Evolutionary conservation across 2,329 filamentous ascomycete species (phyloP), one percentile per base, ranked within the genome.

Genomic region (Trichoderma harzianum): DNA sequence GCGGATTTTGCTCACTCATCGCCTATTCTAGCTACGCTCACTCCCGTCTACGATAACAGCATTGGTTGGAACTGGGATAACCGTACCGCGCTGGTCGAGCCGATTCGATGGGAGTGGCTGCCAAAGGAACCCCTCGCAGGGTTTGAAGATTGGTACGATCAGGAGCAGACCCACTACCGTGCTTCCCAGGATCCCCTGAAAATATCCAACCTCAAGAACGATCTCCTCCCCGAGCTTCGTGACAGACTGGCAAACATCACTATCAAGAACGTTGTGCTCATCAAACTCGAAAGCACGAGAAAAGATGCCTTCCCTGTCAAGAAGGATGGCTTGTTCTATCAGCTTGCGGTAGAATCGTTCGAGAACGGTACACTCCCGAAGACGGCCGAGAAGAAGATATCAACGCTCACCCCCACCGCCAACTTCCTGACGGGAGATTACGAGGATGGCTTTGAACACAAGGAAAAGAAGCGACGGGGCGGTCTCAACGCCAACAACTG

Each of bases 241-340:
- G 76, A 72, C 7, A 76, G 75, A 47, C 66, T 81, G 12, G 21
- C 73, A 21, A 75, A 78, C 1, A 76, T 82, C 10, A 78, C 79
- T 7, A 81, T 85, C 70, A 81, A 82, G 70, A 82, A 85, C 65
- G 77, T 85, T 2, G 74, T 85, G 14, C 72, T 84, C 32, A 70
- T 85, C 1, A 79, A 83, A 32, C 76, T 85, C 1, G 83, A 85
- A 69, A 84, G 83, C 61, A 84, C 83, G 0, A 79, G 83, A 32
- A 81, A 80, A 3, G 83, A 85, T 65, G 79, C 85, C 5, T 85
- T 84, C 34, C 83, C 83, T 0, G 76, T 85, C 36, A 83, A 83
- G 36, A 81, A 81, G 71, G 77, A 80, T 1, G 80, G 80, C 16
- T 73, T 81, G 62, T 80, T 84, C 30, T 81, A 78, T 70, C 76